Conservation (phyloP, 352 stramenopile species). For the Globisporangium abappressorium region DNA sequence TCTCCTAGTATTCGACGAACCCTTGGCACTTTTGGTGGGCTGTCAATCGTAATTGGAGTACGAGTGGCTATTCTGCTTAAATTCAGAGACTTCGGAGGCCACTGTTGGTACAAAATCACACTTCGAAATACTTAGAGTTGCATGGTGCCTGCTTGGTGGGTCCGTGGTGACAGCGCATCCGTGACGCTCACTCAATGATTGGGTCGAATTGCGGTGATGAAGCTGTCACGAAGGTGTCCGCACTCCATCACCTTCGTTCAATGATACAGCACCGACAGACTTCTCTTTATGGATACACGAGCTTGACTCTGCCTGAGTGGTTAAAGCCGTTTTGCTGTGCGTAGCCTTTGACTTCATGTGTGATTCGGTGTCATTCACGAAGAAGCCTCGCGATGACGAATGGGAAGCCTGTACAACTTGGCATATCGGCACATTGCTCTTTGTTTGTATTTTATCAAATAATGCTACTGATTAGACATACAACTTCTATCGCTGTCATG, state of each 20-base stretch:
- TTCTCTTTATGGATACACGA: background rate
- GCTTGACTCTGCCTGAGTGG: background rate
- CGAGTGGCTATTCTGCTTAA: too few relatives aligned
- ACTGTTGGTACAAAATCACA: background rate
- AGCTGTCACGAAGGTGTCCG: background rate
- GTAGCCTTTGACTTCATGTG: background rate
- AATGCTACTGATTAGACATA: background rate
- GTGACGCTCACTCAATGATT: background rate
- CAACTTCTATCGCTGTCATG: background rate
- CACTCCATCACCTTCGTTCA: constrained; percentile 6
- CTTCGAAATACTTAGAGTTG: background rate
- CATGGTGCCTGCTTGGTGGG: background rate
- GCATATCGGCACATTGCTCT: background rate
- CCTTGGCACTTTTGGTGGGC: background rate
- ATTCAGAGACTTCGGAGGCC: background rate
- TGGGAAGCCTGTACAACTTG: background rate
- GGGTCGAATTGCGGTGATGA: background rate
- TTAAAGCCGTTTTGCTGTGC: background rate
- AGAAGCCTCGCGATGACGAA: background rate
- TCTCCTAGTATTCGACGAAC: background rate
- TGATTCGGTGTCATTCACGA: background rate
- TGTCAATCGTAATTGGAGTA: background rate
- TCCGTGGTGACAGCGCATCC: constrained; percentile 1
- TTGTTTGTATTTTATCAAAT: background rate
- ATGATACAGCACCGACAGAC: background rate